Percentiles rank a stretch among this genome's conserved stretches.
phyloP scores from a whole-genome alignment of 2,329 filamentous ascomycete species.

The Orbilia brochopaga region DNA sequence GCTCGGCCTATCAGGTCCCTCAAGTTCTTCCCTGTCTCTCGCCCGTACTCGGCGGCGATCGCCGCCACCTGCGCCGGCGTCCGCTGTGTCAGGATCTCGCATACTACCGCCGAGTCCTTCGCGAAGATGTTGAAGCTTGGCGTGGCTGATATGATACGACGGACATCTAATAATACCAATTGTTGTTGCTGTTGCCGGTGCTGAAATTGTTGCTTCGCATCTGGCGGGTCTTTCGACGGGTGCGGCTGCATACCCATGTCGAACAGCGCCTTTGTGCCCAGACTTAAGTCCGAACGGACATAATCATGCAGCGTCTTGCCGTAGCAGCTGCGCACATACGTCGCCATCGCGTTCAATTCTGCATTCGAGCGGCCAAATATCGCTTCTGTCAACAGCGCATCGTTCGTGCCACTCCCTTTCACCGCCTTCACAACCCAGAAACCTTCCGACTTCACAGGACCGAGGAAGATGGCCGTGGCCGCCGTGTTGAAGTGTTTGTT shows the following conservation, averaged over 20 bases:
- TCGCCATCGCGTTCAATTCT: slow-evolving; percentile 85
- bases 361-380: slow-evolving; percentile 83
- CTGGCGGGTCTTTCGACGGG: slow-evolving; percentile 63
- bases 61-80: slow-evolving; percentile 85
- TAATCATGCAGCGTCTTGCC: slow-evolving; percentile 71
- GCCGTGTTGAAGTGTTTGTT: slow-evolving; percentile 71
- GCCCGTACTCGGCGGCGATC: slow-evolving; percentile 75
- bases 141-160: slow-evolving; percentile 30
- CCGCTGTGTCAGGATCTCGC: slow-evolving; percentile 74
- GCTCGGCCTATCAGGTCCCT: slow-evolving; percentile 77
- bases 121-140: slow-evolving; percentile 39
- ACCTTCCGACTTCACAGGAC: slow-evolving; percentile 79
- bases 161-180: slow-evolving; percentile 9
- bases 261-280: slow-evolving; percentile 86
- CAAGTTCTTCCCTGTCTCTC: slow-evolving; percentile 73
- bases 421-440: slow-evolving; percentile 74
- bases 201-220: background rate
- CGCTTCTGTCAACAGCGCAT: slow-evolving; percentile 82
- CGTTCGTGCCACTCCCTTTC: slow-evolving; percentile 82
- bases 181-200: background rate
- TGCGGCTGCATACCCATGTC: slow-evolving; percentile 78
- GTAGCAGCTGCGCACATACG: slow-evolving; percentile 73
- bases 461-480: slow-evolving; percentile 75
- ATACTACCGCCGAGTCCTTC: slow-evolving; percentile 77
- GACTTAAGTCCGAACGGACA: slow-evolving; percentile 78